Percentiles rank a stretch among this genome's conserved stretches.
Conservation (phyloP, 805 yeast species). For the Candida saitoana region DNA sequence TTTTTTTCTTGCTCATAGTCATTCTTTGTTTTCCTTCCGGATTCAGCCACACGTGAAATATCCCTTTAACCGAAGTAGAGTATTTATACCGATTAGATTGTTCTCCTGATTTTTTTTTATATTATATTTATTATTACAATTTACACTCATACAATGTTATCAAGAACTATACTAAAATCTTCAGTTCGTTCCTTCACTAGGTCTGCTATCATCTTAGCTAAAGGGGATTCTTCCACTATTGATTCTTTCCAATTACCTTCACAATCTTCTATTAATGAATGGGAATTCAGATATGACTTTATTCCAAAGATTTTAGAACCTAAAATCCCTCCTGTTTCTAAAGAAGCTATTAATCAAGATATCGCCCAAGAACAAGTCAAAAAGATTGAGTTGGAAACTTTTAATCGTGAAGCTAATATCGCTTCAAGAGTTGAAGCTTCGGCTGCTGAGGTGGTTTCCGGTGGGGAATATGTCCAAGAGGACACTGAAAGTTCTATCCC, state of each 20-base stretch:
- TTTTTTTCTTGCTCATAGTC: no score
- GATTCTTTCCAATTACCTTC: constrained; percentile 53
- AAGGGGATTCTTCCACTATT: constrained; percentile 56
- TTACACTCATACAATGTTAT: not conserved
- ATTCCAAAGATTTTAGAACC: constrained; percentile 39
- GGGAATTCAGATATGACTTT: constrained; percentile 49
- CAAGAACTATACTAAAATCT: not conserved
- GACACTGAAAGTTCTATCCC: constrained; percentile 23
- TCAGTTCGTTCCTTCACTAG: constrained; percentile 1
- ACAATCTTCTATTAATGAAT: constrained; percentile 41
- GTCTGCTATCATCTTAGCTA: constrained; percentile 25
- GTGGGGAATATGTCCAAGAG: constrained; percentile 39
- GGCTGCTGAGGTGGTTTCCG: constrained; percentile 37
- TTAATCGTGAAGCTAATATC: constrained; percentile 27
- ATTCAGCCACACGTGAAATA: not conserved
- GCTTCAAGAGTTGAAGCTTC: constrained; percentile 44
- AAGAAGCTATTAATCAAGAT: constrained; percentile 48
- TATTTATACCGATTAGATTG: no score
- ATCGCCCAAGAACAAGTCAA: constrained; percentile 40
- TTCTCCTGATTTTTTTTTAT: no score
- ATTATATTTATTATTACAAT: no score
- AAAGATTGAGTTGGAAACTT: constrained; percentile 34
- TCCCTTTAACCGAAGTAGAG: not conserved
- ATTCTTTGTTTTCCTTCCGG: not conserved
- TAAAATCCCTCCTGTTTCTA: constrained; percentile 42